Evolutionary conservation across 1,284 basidiomycete species (phyloP), one percentile per base, ranked within the genome.

Genomic region (Ustilago trichophora): DNA sequence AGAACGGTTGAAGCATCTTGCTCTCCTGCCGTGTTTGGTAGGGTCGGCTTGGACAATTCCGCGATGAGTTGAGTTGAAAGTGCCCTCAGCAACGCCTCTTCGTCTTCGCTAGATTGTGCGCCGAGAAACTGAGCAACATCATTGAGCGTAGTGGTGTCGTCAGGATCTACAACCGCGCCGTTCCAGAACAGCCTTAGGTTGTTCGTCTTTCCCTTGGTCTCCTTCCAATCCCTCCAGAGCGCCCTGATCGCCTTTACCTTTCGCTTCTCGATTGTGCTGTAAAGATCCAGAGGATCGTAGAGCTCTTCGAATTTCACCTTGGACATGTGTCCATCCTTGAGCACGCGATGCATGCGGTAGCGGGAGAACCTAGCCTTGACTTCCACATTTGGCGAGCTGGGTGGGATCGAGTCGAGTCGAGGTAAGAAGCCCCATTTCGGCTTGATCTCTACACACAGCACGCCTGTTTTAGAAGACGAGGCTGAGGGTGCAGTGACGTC

Each of bases 1-100:
- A 95, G 84, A 16, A 90, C 37, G 27, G 36, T 57, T 1, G 22
- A 24, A 3, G 3, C 34, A 1, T 16, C 19, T 25, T 13, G 27
- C 6, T 12, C 43, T 19, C 15, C 10, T 1, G 16, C 18, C 1
- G 12, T 11, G 16, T 6, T 19, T 11, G 32, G 19, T 16, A 56
- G 29, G 4, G 7, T 4, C 0, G 48, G 34, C 12, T 36, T 52
- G 10, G 51, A 44, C 5, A 69, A 51, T 24, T 63, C 59, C 2
- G 16, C n/a, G 10, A 47, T 33, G 0, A 66, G 22, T 6, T 24
- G 16, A 16, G n/a, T 21, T 2, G 35, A 22, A n/a, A 66, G 26
- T 12, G 42, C 33, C 16, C 45, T 44, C 16, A 47, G 25, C 8
- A 55, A 13, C 4, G 13, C 35, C 15, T 47, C 34, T 13, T 52